phyloP scores from a whole-genome alignment of 129 eudicot genomes.

The Scalesia atractyloides region DNA sequence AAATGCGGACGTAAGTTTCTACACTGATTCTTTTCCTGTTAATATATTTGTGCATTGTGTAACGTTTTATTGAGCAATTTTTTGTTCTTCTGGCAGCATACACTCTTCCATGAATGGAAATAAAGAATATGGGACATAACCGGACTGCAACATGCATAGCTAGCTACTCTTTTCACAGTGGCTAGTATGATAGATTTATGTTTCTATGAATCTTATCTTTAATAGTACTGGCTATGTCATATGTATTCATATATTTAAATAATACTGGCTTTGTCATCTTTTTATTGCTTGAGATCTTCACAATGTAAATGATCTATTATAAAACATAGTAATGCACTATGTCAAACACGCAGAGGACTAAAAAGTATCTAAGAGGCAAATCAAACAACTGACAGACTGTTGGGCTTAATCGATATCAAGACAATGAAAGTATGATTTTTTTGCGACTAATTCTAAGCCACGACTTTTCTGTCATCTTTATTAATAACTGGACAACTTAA shows the following conservation, averaged over 20 bases:
- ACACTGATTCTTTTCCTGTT: neutral
- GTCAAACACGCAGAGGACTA: too few species aligned
- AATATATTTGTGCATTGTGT: neutral
- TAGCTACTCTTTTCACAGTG: conserved; percentile 25
- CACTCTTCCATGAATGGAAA: conserved; percentile 42
- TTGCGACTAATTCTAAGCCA: too few species aligned
- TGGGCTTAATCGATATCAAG: too few species aligned
- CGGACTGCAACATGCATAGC: conserved; percentile 3
- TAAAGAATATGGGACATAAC: neutral
- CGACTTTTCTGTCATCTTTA: too few species aligned
- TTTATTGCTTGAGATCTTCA: neutral
- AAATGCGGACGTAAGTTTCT: conserved; percentile 53
- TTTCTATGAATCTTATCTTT: neutral
- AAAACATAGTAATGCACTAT: too few species aligned
- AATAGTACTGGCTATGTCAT: neutral
- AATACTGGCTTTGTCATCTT: neutral
- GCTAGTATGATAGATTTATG: neutral
- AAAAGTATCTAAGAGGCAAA: too few species aligned
- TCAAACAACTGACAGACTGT: too few species aligned
- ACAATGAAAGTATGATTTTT: too few species aligned
- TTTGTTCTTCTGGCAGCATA: conserved; percentile 49
- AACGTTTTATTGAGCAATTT: neutral
- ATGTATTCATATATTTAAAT: neutral
- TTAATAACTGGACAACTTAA: too few species aligned
- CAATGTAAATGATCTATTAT: too few species aligned